These are phyloP conservation scores for Tritrichomonas foetus DNA, from an alignment of 208 protist genomes.

Conservation along the genomic window DNA sequence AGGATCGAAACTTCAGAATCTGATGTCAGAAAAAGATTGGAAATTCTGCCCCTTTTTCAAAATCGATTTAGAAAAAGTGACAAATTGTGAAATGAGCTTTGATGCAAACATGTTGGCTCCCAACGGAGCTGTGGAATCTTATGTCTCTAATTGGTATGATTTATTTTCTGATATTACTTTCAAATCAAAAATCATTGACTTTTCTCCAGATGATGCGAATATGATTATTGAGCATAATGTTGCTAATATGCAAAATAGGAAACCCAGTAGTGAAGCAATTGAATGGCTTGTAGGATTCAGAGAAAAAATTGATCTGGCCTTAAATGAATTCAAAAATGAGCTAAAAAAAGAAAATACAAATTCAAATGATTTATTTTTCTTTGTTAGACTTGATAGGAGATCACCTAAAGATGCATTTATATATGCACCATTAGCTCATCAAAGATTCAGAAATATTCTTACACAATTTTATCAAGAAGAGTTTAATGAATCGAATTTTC, in stretches of 20 bases:
- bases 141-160: not conserved
- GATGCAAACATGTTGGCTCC: no score
- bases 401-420: not conserved
- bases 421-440: not conserved
- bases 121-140: not conserved
- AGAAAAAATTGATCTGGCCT: not conserved
- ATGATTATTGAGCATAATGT: not conserved
- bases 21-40: no score
- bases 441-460: not conserved
- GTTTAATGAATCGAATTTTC: not conserved
- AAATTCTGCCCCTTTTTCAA: no score
- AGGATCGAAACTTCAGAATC: no score
- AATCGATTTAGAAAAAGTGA: no score
- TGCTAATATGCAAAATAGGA: no score
- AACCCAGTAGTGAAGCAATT: no score
- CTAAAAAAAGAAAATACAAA: not conserved
- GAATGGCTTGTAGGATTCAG: not conserved
- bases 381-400: not conserved
- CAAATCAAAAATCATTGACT: not conserved
- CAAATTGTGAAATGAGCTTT: no score
- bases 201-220: not conserved
- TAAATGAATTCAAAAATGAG: not conserved
- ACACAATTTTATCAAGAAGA: not conserved
- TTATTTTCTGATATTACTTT: not conserved
- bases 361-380: not conserved